A percentile compares a stretch with the other conserved stretches of the same genome.
Conservation (phyloP, 2,329 filamentous ascomycete species). For the Beauveria sp. region DNA sequence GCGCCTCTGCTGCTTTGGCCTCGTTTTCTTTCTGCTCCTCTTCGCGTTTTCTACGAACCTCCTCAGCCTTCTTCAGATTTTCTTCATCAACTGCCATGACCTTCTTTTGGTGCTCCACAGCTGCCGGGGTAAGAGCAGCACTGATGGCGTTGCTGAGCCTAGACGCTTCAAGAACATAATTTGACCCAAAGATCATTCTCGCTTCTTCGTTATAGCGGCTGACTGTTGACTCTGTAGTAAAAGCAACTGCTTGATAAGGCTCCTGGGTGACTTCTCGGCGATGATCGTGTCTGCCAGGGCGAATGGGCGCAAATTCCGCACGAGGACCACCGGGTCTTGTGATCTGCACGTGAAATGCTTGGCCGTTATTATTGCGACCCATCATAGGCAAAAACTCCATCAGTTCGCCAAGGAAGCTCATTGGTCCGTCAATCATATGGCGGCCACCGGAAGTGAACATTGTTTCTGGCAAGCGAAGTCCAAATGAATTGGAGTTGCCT, state of each 20-base stretch:
- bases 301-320: conserved; percentile 38
- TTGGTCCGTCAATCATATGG: conserved; percentile 39
- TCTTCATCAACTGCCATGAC: conserved; percentile 52
- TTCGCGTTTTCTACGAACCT: conserved; percentile 53
- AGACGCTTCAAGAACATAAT: conserved; percentile 57
- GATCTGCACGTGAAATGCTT: conserved; percentile 54
- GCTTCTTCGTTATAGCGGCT: conserved; percentile 86
- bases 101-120: conserved; percentile 73
- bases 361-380: conserved; percentile 36
- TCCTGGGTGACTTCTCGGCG: conserved; percentile 47
- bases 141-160: conserved; percentile 62
- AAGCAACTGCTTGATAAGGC: conserved; percentile 68
- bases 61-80: conserved; percentile 40
- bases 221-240: conserved; percentile 62
- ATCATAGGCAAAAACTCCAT: conserved; percentile 46
- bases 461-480: conserved; percentile 39
- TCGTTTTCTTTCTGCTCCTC: conserved; percentile 47
- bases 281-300: conserved; percentile 38
- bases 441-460: conserved; percentile 33
- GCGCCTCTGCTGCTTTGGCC: conserved; percentile 47
- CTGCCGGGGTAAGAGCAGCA: conserved; percentile 69
- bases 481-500: conserved; percentile 44
- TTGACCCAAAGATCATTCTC: conserved; percentile 70
- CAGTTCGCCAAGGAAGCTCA: conserved; percentile 48
- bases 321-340: conserved; percentile 39